These are phyloP conservation scores for Trichoderma virens DNA, from an alignment of 495 filamentous ascomycete genomes.

Conservation along the genomic window DNA sequence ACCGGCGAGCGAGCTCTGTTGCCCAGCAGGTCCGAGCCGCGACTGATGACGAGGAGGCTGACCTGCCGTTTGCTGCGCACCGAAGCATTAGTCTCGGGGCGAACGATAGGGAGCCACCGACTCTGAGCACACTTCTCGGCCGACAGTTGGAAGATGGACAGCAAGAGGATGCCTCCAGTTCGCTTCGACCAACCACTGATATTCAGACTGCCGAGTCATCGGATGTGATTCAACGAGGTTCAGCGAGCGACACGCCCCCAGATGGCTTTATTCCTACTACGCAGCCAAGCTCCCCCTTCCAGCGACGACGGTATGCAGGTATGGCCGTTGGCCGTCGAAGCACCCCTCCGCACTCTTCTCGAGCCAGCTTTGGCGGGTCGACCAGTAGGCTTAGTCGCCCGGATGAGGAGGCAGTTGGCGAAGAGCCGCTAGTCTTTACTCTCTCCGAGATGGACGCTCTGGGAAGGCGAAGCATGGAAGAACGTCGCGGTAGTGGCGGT, in stretches of 20 bases:
- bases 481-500: constrained; percentile 46
- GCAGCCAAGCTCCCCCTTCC: constrained; percentile 25
- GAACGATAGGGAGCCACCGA: constrained; percentile 55
- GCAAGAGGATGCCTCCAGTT: constrained; percentile 16
- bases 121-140: constrained; percentile 48
- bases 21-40: constrained; percentile 51
- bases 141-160: constrained; percentile 27
- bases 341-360: constrained; percentile 28
- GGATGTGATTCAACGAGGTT: constrained; percentile 32
- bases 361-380: constrained; percentile 37
- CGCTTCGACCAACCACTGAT: constrained; percentile 40
- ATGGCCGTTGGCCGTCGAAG: constrained; percentile 16
- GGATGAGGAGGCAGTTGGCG: constrained; percentile 48
- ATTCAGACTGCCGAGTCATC: constrained; percentile 23
- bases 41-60: constrained; percentile 54
- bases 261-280: constrained; percentile 20
- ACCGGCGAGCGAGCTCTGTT: constrained; percentile 67
- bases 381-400: constrained; percentile 40
- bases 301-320: constrained; percentile 24
- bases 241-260: constrained; percentile 32
- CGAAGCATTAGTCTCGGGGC: constrained; percentile 71
- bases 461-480: constrained; percentile 67
- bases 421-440: constrained; percentile 77
- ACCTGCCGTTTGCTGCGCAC: constrained; percentile 53
- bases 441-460: constrained; percentile 75